These are phyloP conservation scores for Wickerhamomyces bisporus DNA, from an alignment of 805 yeast genomes.

Conservation along the genomic window DNA sequence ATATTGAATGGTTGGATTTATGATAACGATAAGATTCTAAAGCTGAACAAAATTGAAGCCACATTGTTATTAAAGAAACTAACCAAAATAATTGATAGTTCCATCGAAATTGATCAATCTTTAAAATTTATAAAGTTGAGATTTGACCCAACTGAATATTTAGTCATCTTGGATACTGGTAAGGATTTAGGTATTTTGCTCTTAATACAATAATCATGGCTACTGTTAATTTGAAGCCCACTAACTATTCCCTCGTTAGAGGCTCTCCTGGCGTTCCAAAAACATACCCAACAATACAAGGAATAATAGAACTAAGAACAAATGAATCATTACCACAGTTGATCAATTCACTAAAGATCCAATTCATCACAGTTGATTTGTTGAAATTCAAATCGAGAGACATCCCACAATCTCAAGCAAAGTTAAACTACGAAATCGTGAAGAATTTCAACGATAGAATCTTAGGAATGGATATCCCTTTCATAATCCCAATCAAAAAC, in stretches of 20 bases:
- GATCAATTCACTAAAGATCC: conserved; percentile 43
- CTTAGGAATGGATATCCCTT: conserved; percentile 55
- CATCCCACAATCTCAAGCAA: conserved; percentile 28
- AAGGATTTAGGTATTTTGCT: background rate
- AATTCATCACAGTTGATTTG: conserved; percentile 46
- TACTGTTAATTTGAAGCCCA: conserved; percentile 35
- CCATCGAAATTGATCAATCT: background rate
- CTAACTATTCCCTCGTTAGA: conserved; percentile 46
- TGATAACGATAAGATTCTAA: background rate
- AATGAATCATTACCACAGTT: conserved; percentile 41
- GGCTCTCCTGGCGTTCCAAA: conserved; percentile 71
- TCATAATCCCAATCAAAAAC: conserved; percentile 50
- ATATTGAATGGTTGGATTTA: background rate
- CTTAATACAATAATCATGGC: background rate
- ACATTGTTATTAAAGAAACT: background rate
- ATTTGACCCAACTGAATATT: background rate
- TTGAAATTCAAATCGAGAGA: conserved; percentile 35
- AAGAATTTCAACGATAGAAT: conserved; percentile 36
- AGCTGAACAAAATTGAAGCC: background rate
- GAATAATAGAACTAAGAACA: conserved; percentile 51
- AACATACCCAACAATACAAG: conserved; percentile 54
- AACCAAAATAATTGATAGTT: background rate
- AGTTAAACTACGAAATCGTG: conserved; percentile 28
- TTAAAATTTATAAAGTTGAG: background rate
- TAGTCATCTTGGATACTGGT: background rate